Conservation (phyloP, 108 stramenopile species). For the Fistulifera solaris region DNA sequence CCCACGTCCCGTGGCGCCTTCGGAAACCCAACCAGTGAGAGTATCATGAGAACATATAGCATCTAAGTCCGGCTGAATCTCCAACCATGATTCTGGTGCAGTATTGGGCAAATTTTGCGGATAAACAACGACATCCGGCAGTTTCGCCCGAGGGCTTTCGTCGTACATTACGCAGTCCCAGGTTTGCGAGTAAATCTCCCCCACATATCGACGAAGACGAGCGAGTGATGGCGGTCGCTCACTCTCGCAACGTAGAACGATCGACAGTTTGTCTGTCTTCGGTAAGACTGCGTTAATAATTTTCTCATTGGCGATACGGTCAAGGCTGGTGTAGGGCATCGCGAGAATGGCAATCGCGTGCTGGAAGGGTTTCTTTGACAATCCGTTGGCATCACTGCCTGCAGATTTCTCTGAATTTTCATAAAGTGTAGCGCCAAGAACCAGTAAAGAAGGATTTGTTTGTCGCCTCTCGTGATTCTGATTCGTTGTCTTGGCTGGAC, state of each 20-base stretch:
- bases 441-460: too few species aligned
- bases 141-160: conserved; percentile 10
- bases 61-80: conserved; percentile 53
- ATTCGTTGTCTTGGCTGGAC: too few species aligned
- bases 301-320: conserved; percentile 84
- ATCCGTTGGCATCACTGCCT: background rate
- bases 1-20: conserved; percentile 38
- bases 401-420: too few species aligned
- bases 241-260: conserved; percentile 49
- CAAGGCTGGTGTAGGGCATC: conserved; percentile 68
- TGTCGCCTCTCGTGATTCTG: too few species aligned
- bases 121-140: conserved; percentile 79
- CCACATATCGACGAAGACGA: conserved; percentile 62
- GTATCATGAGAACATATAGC: conserved; percentile 68
- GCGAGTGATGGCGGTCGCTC: conserved; percentile 41
- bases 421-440: too few species aligned
- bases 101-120: conserved; percentile 80
- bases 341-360: conserved; percentile 75
- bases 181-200: conserved; percentile 72
- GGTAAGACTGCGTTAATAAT: conserved; percentile 63
- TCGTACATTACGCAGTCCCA: conserved; percentile 65
- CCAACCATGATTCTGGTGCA: conserved; percentile 71
- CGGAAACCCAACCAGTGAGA: conserved; percentile 68
- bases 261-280: conserved; percentile 38
- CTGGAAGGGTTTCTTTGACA: conserved; percentile 14